Conservation (phyloP, 2,329 filamentous ascomycete species). For the Leptoxyphium fumago region DNA sequence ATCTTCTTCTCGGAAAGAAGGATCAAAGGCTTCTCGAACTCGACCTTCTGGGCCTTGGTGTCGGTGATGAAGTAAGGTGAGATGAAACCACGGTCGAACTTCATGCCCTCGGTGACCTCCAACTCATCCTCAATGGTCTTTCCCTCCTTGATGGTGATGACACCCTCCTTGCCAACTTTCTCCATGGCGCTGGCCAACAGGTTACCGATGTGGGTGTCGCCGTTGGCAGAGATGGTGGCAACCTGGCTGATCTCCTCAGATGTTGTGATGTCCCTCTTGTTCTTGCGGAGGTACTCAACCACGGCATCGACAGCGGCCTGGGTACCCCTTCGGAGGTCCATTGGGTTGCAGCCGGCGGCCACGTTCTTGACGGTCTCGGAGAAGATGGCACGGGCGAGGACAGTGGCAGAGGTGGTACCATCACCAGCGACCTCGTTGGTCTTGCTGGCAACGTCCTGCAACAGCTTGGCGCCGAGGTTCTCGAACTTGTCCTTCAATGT, state of each 20-base stretch:
- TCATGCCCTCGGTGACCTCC: constrained; percentile 98
- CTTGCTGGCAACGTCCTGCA: constrained; percentile 97
- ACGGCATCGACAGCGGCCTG: constrained; percentile 92
- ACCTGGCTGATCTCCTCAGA: constrained; percentile 96
- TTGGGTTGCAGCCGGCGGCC: constrained; percentile 96
- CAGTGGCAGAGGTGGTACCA: constrained; percentile 93
- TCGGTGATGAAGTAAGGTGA: constrained; percentile 99
- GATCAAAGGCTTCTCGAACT: constrained; percentile 98
- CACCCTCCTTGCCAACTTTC: constrained; percentile 99
- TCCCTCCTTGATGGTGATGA: constrained; percentile 99
- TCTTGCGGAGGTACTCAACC: constrained; percentile 82
- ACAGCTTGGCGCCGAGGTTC: constrained; percentile 90
- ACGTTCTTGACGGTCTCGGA: constrained; percentile 99
- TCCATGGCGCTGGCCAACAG: constrained; percentile 98
- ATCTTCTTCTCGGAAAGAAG: constrained; percentile 99
- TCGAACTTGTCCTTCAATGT: constrained; percentile 97
- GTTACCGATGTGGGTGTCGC: constrained; percentile 85
- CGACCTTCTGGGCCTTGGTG: constrained; percentile 94
- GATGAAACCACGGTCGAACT: constrained; percentile 96
- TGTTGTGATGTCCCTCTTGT: constrained; percentile 97
- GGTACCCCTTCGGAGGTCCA: constrained; percentile 94
- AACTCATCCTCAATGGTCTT: constrained; percentile 97
- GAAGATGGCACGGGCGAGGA: constrained; percentile 95
- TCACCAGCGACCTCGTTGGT: constrained; percentile 98
- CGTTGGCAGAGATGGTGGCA: constrained; percentile 95